phyloP scores from a whole-genome alignment of 164 flowering plant genomes.

The Magnolia sinica region DNA sequence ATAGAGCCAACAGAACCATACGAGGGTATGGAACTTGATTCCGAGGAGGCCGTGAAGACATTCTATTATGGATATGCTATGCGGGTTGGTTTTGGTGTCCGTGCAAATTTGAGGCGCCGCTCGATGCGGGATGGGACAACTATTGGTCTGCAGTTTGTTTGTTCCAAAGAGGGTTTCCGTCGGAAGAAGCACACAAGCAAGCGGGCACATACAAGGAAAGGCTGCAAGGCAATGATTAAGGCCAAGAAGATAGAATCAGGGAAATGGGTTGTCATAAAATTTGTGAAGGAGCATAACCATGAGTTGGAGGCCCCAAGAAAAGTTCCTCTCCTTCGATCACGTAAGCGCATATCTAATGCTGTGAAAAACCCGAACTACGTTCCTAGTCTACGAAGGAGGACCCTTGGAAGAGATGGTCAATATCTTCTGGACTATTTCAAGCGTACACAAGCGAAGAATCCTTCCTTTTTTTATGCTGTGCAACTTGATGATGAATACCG shows the following conservation, averaged over 20 bases:
- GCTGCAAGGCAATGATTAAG: conserved; percentile 65
- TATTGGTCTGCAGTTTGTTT: conserved; percentile 5
- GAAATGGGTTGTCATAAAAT: conserved; percentile 70
- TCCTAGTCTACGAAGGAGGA: conserved; percentile 30
- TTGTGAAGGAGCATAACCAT: conserved; percentile 75
- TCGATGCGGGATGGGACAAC: conserved; percentile 8
- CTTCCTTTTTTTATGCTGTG: conserved; percentile 64
- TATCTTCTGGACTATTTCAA: conserved; percentile 58
- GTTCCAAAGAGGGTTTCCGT: conserved; percentile 12
- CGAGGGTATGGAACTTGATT: conserved; percentile 35
- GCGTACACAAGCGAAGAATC: conserved; percentile 61
- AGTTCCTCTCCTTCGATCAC: conserved; percentile 43
- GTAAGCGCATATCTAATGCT: conserved; percentile 27
- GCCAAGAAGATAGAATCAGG: conserved; percentile 44
- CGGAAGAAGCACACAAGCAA: conserved; percentile 15
- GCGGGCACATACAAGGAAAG: conserved; percentile 25
- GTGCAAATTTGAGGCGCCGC: conserved; percentile 25
- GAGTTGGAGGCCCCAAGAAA: conserved; percentile 47
- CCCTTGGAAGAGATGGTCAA: conserved; percentile 66
- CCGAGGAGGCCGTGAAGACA: conserved; percentile 30
- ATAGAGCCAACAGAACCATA: conserved; percentile 29
- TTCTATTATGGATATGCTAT: conserved; percentile 27
- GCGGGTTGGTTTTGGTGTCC: conserved; percentile 24
- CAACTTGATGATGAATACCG: conserved; percentile 65
- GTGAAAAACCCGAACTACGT: conserved; percentile 14